Conservation (phyloP, 148 eudicot genomes). For the Rhododendron mucronatum region DNA sequence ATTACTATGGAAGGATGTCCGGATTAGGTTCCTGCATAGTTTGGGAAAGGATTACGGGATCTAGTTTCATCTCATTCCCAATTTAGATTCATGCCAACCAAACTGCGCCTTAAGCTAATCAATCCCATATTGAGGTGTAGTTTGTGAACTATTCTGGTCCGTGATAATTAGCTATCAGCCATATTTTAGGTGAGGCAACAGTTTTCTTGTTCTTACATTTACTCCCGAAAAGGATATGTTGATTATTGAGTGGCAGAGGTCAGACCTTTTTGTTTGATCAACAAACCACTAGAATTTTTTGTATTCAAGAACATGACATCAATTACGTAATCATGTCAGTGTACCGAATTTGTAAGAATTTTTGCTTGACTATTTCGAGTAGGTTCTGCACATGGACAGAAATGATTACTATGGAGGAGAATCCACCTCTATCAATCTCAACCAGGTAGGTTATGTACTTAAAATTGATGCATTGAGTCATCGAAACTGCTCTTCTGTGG, state of each 20-base stretch:
- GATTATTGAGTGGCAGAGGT: not conserved
- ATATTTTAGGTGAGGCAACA: not conserved
- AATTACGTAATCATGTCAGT: not conserved
- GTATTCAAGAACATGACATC: not conserved
- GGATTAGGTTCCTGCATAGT: not conserved
- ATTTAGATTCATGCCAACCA: not conserved
- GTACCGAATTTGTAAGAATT: not conserved
- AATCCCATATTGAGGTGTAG: not conserved
- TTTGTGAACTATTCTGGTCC: not conserved
- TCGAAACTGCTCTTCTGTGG: not conserved
- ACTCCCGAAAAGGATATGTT: not conserved
- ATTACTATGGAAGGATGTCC: not conserved
- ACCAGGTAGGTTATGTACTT: slow-evolving; percentile 23
- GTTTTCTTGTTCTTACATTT: not conserved
- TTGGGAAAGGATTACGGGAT: not conserved
- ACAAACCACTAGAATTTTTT: not conserved
- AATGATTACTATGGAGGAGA: slow-evolving; percentile 63
- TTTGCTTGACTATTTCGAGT: slow-evolving; percentile 1
- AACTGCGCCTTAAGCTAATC: not conserved
- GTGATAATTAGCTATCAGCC: not conserved
- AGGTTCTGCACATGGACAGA: slow-evolving; percentile 64
- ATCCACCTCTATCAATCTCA: slow-evolving; percentile 52
- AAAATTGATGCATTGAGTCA: not conserved
- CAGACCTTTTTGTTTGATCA: not conserved
- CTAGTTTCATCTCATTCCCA: not conserved